Evolutionary conservation across 2,329 filamentous ascomycete species (phyloP), one percentile per base, ranked within the genome.

Genomic region (Furcasterigmium furcatum): DNA sequence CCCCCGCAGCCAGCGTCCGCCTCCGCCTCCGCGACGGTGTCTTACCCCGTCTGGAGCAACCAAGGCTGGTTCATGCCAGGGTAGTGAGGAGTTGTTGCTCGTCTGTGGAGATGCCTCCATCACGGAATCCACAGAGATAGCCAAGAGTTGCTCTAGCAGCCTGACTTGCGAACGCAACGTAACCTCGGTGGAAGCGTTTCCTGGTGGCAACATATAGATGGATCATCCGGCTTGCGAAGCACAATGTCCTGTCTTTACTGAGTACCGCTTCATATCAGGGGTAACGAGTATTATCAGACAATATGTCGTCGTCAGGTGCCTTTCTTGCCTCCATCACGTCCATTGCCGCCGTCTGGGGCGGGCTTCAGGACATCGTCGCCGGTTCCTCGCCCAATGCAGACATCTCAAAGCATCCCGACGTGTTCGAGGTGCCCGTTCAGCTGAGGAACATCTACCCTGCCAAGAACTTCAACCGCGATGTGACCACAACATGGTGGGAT

Each of bases 141-240:
- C 24, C 24, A 27, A 27, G 24, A 27, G 24, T 27, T 27, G 24
- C 12, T 7, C 7, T 27, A 27, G 24, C 12, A 12, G 24, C 7
- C 12, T 27, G 24, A 12, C 3, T 19, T 3, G 5, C 67, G 32
- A 61, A 50, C 3, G 64, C 60, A 9, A 71, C 68, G 46, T 74
- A 65, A 51, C 70, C 19, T 73, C 63, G 22, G 66, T 67, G 16
- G 77, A 52, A 30, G n/a, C n/a, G n/a, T 24, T 79, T 55, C 5
- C 65, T 68, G 38, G 64, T 65, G 52, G 77, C 73, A 13, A 70
- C 66, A 7, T 69, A 68, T n/a, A 27, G 24, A 27, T 27, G 24
- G 24, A 12, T 27, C n/a, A n/a, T n/a, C n/a, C n/a, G n/a, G n/a
- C n/a, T n/a, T n/a, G n/a, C n/a, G n/a, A n/a, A n/a, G n/a, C n/a